These are phyloP conservation scores for Bondarzewia mesenterica DNA, from an alignment of 1,284 basidiomycete genomes.

Conservation along the genomic window DNA sequence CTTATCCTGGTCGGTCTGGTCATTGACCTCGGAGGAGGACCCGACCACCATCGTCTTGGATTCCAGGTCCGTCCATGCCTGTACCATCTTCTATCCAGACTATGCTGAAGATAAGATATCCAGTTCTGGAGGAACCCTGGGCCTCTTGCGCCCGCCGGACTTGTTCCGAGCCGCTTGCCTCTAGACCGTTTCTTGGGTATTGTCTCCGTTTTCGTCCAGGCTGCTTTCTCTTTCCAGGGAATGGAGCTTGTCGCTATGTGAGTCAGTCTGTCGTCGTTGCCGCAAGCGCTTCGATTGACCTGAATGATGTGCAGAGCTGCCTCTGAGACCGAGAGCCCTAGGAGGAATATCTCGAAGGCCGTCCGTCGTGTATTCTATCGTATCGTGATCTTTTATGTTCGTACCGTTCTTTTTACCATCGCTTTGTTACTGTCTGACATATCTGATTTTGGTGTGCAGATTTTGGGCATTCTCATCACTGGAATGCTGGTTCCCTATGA, in stretches of 20 bases:
- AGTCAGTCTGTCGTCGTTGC: conserved; percentile 19
- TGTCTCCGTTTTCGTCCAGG: conserved; percentile 63
- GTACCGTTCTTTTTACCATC: conserved; percentile 12
- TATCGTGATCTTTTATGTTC: conserved; percentile 66
- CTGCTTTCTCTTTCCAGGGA: conserved; percentile 79
- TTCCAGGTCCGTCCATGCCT: conserved; percentile 38
- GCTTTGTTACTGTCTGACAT: background rate
- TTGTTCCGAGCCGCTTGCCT: conserved; percentile 32
- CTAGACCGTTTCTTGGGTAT: conserved; percentile 64
- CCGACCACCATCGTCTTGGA: conserved; percentile 46
- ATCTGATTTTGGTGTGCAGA: conserved; percentile 27
- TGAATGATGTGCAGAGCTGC: conserved; percentile 42
- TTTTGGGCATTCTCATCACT: conserved; percentile 66
- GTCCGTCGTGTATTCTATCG: conserved; percentile 78
- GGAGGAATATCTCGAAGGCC: conserved; percentile 73
- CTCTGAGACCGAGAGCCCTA: conserved; percentile 68
- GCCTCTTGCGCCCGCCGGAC: conserved; percentile 38
- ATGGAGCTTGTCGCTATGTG: conserved; percentile 78
- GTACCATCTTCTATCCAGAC: background rate
- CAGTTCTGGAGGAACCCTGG: conserved; percentile 72
- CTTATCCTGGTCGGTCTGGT: conserved; percentile 59
- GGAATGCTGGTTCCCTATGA: conserved; percentile 77
- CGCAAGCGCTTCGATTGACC: conserved; percentile 16
- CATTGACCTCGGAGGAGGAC: conserved; percentile 67
- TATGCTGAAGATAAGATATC: background rate